Percentiles rank a stretch among this genome's conserved stretches.
Conservation (phyloP, 2,329 filamentous ascomycete genomes). For the Boeremia lycopersici region DNA sequence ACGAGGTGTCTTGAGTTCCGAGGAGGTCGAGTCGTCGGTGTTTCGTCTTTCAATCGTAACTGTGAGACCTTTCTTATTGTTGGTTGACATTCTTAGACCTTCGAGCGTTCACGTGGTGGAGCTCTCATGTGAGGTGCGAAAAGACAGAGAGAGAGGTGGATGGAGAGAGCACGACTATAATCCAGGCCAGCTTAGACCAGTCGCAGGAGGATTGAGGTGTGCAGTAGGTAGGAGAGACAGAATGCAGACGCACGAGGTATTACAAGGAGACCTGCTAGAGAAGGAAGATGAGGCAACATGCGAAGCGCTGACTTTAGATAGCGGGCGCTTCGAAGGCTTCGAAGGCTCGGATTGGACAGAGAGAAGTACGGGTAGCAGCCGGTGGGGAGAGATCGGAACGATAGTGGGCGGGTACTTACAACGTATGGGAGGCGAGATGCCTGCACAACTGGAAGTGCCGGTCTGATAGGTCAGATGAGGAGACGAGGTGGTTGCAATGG, state of each 20-base stretch:
- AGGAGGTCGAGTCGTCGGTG: constrained; percentile 48
- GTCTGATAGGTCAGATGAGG: constrained; percentile 43
- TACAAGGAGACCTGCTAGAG: constrained; percentile 52
- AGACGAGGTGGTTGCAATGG: constrained; percentile 41
- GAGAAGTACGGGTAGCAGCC: constrained; percentile 34
- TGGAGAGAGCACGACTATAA: constrained; percentile 40
- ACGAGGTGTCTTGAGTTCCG: constrained; percentile 67
- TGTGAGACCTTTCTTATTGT: constrained; percentile 51
- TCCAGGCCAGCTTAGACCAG: constrained; percentile 49
- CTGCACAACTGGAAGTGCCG: constrained; percentile 37
- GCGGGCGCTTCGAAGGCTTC: constrained; percentile 45
- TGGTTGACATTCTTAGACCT: constrained; percentile 54
- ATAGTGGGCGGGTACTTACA: constrained; percentile 49
- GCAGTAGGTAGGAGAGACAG: constrained; percentile 30
- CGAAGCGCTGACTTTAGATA: constrained; percentile 50
- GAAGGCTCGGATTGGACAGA: constrained; percentile 37
- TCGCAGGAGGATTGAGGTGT: constrained; percentile 31
- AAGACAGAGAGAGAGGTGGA: constrained; percentile 28
- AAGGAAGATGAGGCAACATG: constrained; percentile 41
- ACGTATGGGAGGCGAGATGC: constrained; percentile 41
- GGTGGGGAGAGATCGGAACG: constrained; percentile 42
- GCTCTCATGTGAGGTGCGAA: constrained; percentile 39
- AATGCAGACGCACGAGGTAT: constrained; percentile 44
- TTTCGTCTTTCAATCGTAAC: constrained; percentile 51
- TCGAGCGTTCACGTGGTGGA: constrained; percentile 35